phyloP scores from a whole-genome alignment of 331 rosid species.

The Malus hybrid region DNA sequence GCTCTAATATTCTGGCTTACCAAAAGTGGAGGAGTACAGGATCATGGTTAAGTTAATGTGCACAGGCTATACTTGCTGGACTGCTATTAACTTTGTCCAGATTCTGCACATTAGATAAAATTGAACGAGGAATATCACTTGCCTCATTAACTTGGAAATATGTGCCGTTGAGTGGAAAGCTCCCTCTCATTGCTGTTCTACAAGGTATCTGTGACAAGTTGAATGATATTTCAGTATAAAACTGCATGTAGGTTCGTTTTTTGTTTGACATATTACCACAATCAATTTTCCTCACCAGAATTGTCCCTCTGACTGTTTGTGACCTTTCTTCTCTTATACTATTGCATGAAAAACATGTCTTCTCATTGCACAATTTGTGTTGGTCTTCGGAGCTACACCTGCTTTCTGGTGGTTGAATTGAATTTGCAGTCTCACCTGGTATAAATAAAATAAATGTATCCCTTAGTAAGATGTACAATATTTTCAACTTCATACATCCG shows the following conservation, averaged over 20 bases:
- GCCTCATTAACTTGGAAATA: constrained; percentile 97
- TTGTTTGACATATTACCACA: background rate
- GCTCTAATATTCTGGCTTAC: background rate
- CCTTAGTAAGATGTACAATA: constrained; percentile 3
- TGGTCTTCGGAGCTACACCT: constrained; percentile 55
- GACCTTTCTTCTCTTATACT: constrained; percentile 66
- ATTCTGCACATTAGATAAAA: background rate
- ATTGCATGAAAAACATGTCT: constrained; percentile 67
- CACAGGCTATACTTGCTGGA: too few relatives aligned
- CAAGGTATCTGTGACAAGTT: constrained; percentile 64
- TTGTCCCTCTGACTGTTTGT: constrained; percentile 79
- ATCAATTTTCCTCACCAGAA: constrained; percentile 50
- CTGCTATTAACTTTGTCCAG: background rate
- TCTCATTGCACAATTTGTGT: constrained; percentile 46
- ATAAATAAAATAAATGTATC: constrained; percentile 9
- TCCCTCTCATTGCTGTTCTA: constrained; percentile 90
- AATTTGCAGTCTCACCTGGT: constrained; percentile 75
- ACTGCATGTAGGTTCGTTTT: constrained; percentile 2
- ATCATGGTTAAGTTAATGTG: too few relatives aligned
- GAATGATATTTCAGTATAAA: constrained; percentile 15
- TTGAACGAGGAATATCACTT: constrained; percentile 7
- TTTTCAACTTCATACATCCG: background rate
- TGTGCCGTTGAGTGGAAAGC: constrained; percentile 95
- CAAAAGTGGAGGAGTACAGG: background rate
- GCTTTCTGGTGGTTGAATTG: constrained; percentile 58